Base-by-base conservation (phyloP, 345 rosid species). In the Adansonia digitata region DNA sequence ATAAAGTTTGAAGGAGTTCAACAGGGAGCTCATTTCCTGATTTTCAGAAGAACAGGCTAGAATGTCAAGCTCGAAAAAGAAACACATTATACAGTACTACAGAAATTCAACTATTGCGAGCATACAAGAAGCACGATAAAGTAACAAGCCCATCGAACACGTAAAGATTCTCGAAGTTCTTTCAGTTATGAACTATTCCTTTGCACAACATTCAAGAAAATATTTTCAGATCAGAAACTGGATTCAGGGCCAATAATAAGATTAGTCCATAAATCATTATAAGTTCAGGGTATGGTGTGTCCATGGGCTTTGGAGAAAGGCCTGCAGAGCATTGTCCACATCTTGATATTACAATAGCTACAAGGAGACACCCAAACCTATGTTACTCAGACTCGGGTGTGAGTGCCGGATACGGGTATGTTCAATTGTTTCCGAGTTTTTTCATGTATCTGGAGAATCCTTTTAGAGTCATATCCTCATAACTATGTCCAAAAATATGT, bases 1-100 rank as follows among this genome's bases (percentile, higher is more conserved):
- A 84, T 76, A 96, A 81, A 82, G 88, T 88, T 72, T 93, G 90
- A 74, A 96, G 83, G 69, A 96, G 85, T 69, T 93, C 99, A 12
- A 72, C 80, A 37, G 99, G 99, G 64, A 96, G 98, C 86, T 96
- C 98, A 71, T 89, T 93, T 71, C 94, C 98, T 93, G 88, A 79
- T 83, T 79, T n/a, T 77, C 69, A 51, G 17, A 15, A 80, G 45
- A 67, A 78, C 53, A 80, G 59, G 75, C 89, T 29, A 82, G 65
- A 69, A 76, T 9, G 78, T 26, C 61, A 11, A 53, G 64, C 68
- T 26, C 20, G 62, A 68, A 72, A 77, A 35, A 7, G 20, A 61
- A 81, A 59, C 22, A 77, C n/a, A 37, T 46, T 52, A 69, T 5
- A 53, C 7, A 67, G 20, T 37, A 63, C 4, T 37, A 37, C 48